Base-by-base conservation (phyloP, 2,329 filamentous ascomycete species). In the Sporothrix humicola region DNA sequence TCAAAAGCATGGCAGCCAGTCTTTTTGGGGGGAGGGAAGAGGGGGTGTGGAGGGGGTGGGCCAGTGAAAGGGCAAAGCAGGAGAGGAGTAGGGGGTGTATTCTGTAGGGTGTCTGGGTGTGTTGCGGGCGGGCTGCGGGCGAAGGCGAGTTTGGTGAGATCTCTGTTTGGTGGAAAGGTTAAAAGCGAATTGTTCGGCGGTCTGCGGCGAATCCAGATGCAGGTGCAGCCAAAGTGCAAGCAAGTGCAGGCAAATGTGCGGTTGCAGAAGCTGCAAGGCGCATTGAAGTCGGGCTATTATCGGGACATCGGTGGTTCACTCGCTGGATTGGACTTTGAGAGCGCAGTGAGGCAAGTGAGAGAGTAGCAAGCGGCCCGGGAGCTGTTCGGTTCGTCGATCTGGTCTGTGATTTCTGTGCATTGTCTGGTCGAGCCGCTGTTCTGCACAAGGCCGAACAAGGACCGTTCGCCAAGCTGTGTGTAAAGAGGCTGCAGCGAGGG, bases 121-220 rank as follows among this genome's bases (percentile, higher is more conserved):
- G 69, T 13, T 52, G 23, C 20, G 48, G 48, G 66, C 42, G 31
- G 20, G 66, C 66, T 69, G 66, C 17, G 46, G 46, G 44, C 13
- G 20, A 68, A 13, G 26, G 66, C 50, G 66, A 56, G 15, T 23
- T 56, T 69, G 17, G 66, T 44, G 66, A 69, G 66, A 69, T 23
- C 48, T 54, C 50, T 69, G 66, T 69, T 69, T 69, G 66, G 66
- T 69, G 66, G 66, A 69, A 69, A 69, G 66, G 26, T 56, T 56
- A 56, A 69, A 69, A 42, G n/a, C 48, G 20, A 65, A n/a, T 3
- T 44, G 23, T 26, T 37, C 23, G 31, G 66, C 66, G 31, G 66
- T 56, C 20, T 20, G 20, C 26, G 42, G 46, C 65, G 65, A 54
- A 37, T 3, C 15, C 13, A 31, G 65, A 69, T n/a, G 23, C 42